Percentiles rank a stretch among this genome's conserved stretches.
phyloP scores from a whole-genome alignment of 2,329 filamentous ascomycete species.

The Sclerotinia glacialis region DNA sequence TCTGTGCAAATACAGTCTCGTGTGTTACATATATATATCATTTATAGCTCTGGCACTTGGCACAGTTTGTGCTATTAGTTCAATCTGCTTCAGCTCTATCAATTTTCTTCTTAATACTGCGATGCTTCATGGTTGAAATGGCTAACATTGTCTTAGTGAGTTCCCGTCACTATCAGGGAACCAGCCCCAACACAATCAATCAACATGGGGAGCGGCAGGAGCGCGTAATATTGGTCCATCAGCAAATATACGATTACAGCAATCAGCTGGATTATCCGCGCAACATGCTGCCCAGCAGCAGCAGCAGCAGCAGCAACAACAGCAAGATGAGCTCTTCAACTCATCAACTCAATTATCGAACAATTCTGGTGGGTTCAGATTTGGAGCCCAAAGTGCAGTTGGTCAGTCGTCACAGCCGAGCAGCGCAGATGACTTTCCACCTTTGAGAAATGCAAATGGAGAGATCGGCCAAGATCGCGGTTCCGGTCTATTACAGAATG shows the following conservation, averaged over 20 bases:
- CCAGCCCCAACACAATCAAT: slow-evolving; percentile 44
- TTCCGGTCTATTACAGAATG: slow-evolving; percentile 52
- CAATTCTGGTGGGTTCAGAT: slow-evolving; percentile 38
- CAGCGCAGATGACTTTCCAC: slow-evolving; percentile 60
- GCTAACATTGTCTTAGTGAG: slow-evolving; percentile 47
- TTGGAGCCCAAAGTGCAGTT: slow-evolving; percentile 39
- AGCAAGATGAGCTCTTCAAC: slow-evolving; percentile 40
- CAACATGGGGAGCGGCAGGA: slow-evolving; percentile 38
- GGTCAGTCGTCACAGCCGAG: slow-evolving; percentile 41
- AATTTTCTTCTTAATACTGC: neutral
- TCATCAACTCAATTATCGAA: slow-evolving; percentile 38
- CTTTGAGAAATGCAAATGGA: slow-evolving; percentile 56
- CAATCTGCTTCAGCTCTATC: neutral
- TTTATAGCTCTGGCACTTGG: neutral
- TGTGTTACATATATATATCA: neutral
- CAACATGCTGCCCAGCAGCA: slow-evolving; percentile 38
- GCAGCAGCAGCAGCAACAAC: slow-evolving; percentile 39
- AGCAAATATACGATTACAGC: slow-evolving; percentile 36
- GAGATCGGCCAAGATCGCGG: slow-evolving; percentile 57
- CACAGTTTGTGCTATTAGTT: neutral
- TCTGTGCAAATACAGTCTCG: neutral
- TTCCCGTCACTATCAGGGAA: slow-evolving; percentile 65
- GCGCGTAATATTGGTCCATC: slow-evolving; percentile 35
- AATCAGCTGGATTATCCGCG: slow-evolving; percentile 33
- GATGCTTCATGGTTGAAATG: slow-evolving; percentile 4